Evolutionary conservation across 2,329 filamentous ascomycete genomes (phyloP), one percentile per base, ranked within the genome.

Genomic region (Trichoderma guizhouense): DNA sequence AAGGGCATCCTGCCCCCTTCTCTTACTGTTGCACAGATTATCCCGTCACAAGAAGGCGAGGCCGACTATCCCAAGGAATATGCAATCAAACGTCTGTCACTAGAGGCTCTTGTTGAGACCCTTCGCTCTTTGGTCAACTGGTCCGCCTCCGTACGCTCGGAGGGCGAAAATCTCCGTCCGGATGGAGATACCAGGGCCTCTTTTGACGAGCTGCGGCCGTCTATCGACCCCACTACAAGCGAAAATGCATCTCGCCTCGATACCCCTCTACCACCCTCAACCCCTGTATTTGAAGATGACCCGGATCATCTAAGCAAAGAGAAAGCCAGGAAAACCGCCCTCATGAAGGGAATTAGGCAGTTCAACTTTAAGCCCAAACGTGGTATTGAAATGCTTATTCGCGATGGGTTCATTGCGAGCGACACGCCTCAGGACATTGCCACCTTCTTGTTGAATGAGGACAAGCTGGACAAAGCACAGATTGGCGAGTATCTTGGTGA

Each of bases 321-420:
- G 71, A 98, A 98, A 83, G 93, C 95, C 73, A 89, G 92, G 74
- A 99, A 99, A 83, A 98, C 94, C 7, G 96, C 96, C 0, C 84
- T 98, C 73, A 93, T 91, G 67, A 96, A 97, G 76, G 95, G 93
- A 2, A 92, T 98, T 69, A 90, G 91, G 64, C 92, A 94, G 74
- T 99, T 99, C 86, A 99, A 99, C 80, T 98, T 95, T 85, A 99
- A 99, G 81, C 94, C 97, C 0, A 99, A 99, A 82, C 90, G 92
- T 72, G 97, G 96, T 7, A 89, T 99, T 78, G 97, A 97, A 79
- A 83, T 92, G 18, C 83, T 99, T 21, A 79, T 98, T 14, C 88
- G 92, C 30, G 93, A 97, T 74, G 93, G 94, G 0, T 98, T 99
- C 80, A 97, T 99, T 72, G 83, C 88, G 1, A 95, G 92, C 70